phyloP scores from a whole-genome alignment of 1,284 basidiomycete genomes.

The Marasmius tenuissimus region DNA sequence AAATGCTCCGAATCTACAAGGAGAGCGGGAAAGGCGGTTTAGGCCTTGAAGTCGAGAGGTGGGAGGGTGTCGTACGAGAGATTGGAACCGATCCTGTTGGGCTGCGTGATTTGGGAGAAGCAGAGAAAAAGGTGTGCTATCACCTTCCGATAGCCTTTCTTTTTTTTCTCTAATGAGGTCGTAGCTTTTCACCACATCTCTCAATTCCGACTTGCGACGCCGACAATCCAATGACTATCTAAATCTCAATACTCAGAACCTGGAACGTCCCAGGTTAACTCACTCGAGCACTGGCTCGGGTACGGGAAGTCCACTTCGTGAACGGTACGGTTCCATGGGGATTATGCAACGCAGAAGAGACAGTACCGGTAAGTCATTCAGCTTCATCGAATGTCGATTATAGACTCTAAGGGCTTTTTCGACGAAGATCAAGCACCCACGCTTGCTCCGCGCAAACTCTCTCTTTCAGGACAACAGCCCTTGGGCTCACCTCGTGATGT shows the following conservation, averaged over 20 bases:
- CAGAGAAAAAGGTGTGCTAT: constrained; percentile 82
- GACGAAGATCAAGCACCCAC: constrained; percentile 46
- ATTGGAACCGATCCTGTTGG: constrained; percentile 71
- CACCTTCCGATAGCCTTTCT: constrained; percentile 19
- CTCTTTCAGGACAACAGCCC: constrained; percentile 61
- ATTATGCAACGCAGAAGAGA: constrained; percentile 63
- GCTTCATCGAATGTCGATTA: constrained; percentile 7
- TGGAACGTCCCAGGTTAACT: constrained; percentile 58
- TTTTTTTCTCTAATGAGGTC: constrained; percentile 15
- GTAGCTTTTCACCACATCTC: constrained; percentile 70
- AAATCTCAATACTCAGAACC: constrained; percentile 47
- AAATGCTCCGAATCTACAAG: constrained; percentile 82
- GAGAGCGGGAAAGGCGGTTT: constrained; percentile 74
- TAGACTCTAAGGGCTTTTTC: constrained; percentile 11
- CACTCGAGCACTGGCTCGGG: constrained; percentile 44
- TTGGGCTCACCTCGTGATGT: constrained; percentile 57
- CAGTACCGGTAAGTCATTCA: constrained; percentile 52
- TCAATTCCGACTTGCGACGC: constrained; percentile 80
- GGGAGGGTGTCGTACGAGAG: constrained; percentile 84
- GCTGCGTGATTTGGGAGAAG: constrained; percentile 75
- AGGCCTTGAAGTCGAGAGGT: constrained; percentile 83
- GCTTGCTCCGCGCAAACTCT: constrained; percentile 62
- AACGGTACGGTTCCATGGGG: constrained; percentile 52
- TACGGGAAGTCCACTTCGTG: constrained; percentile 58
- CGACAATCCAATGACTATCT: constrained; percentile 75